These are phyloP conservation scores for Aphanoascus verrucosus DNA, from an alignment of 2,329 filamentous ascomycete genomes.

Conservation along the genomic window DNA sequence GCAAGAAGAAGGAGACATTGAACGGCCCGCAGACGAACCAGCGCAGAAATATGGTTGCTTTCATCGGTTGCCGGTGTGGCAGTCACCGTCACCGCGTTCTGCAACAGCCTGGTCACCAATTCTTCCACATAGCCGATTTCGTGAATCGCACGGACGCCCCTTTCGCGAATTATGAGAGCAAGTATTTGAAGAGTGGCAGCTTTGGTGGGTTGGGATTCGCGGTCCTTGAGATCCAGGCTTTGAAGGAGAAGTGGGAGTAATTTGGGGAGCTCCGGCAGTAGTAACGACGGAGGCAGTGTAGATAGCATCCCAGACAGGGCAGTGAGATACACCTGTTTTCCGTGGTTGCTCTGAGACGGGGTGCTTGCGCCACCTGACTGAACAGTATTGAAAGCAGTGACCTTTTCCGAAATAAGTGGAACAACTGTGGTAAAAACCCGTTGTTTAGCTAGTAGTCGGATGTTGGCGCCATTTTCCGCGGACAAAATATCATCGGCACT, in stretches of 20 bases:
- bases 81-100: slow-evolving; percentile 14
- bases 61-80: slow-evolving; percentile 4
- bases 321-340: slow-evolving; percentile 52
- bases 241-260: slow-evolving; percentile 53
- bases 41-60: slow-evolving; percentile 19
- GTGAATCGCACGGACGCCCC: slow-evolving; percentile 41
- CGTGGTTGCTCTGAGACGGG: slow-evolving; percentile 18
- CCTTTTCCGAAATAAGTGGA: slow-evolving; percentile 45
- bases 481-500: slow-evolving; percentile 51
- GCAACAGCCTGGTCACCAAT: slow-evolving; percentile 46
- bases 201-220: slow-evolving; percentile 44
- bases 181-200: slow-evolving; percentile 51
- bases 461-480: slow-evolving; percentile 49
- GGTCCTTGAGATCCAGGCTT: slow-evolving; percentile 45
- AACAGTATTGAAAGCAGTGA: slow-evolving; percentile 35
- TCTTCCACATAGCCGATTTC: slow-evolving; percentile 47
- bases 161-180: slow-evolving; percentile 47
- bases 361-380: slow-evolving; percentile 14
- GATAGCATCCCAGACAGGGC: slow-evolving; percentile 52
- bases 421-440: slow-evolving; percentile 51
- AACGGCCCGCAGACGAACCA: slow-evolving; percentile 28
- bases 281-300: slow-evolving; percentile 49
- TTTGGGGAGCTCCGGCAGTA: slow-evolving; percentile 48
- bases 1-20: slow-evolving; percentile 33
- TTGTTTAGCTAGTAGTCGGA: slow-evolving; percentile 54